Conservation (phyloP, 352 stramenopile genomes). For the Globisporangium alternatum region DNA sequence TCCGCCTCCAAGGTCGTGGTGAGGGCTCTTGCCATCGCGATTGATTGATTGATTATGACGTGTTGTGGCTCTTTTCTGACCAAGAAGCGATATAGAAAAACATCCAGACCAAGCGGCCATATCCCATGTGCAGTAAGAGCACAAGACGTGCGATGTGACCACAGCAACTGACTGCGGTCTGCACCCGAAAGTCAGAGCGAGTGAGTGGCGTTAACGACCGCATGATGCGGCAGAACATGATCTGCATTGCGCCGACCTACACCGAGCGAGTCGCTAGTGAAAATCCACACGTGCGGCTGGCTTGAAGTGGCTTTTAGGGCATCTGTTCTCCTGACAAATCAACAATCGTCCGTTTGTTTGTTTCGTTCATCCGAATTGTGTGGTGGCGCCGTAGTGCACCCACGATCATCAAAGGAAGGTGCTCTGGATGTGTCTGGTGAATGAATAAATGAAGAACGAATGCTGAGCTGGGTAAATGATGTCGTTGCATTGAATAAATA, state of each 20-base stretch:
- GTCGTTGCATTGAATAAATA: slow-evolving; percentile 8
- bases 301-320: background rate
- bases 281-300: background rate
- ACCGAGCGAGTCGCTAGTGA: background rate
- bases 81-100: slow-evolving; percentile 7
- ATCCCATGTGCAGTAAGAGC: slow-evolving; percentile 1
- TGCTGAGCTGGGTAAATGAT: background rate
- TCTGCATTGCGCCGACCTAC: background rate
- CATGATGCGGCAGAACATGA: background rate
- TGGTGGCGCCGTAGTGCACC: background rate
- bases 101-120: background rate
- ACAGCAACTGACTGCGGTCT: background rate
- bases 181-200: background rate
- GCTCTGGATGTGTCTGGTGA: slow-evolving; percentile 1
- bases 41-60: background rate
- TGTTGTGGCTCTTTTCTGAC: slow-evolving; percentile 2
- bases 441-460: background rate
- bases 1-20: too few relatives aligned
- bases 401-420: background rate
- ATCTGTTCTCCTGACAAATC: background rate
- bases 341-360: background rate
- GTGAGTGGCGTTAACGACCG: background rate
- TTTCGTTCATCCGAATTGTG: background rate
- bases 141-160: slow-evolving; percentile 2
- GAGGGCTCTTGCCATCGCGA: background rate